phyloP scores from a whole-genome alignment of 306 rosid genomes.

The Cucurbita argyrosperma region DNA sequence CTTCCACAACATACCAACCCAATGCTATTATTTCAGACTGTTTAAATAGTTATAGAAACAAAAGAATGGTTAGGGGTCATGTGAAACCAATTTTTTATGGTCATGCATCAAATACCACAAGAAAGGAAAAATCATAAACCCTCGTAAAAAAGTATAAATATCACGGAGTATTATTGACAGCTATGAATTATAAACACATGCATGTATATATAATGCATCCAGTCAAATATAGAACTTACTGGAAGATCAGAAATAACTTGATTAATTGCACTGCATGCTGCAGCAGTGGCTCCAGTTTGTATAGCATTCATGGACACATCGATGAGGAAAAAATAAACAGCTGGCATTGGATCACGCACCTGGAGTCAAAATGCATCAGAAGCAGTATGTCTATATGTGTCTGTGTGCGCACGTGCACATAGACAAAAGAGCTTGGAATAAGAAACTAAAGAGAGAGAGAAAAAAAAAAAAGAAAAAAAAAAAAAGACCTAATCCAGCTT shows the following conservation, averaged over 20 bases:
- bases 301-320: conserved; percentile 96
- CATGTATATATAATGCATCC: neutral
- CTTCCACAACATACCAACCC: neutral
- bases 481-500: neutral
- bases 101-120: neutral
- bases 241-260: conserved; percentile 91
- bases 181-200: neutral
- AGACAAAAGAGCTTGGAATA: neutral
- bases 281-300: conserved; percentile 98
- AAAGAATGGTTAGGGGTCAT: neutral
- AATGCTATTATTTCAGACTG: neutral
- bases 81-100: neutral
- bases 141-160: neutral
- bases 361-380: conserved; percentile 15
- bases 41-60: neutral
- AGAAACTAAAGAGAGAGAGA: neutral
- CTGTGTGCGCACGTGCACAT: neutral
- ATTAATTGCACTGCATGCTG: conserved; percentile 95
- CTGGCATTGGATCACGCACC: conserved; percentile 99
- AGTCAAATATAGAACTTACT: conserved; percentile 43
- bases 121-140: neutral
- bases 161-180: neutral
- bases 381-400: neutral
- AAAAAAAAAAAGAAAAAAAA: neutral
- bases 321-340: conserved; percentile 81